Evolutionary conservation across 2,329 filamentous ascomycete genomes (phyloP), one percentile per base, ranked within the genome.

Genomic region (Ceratocystis alfenasii): DNA sequence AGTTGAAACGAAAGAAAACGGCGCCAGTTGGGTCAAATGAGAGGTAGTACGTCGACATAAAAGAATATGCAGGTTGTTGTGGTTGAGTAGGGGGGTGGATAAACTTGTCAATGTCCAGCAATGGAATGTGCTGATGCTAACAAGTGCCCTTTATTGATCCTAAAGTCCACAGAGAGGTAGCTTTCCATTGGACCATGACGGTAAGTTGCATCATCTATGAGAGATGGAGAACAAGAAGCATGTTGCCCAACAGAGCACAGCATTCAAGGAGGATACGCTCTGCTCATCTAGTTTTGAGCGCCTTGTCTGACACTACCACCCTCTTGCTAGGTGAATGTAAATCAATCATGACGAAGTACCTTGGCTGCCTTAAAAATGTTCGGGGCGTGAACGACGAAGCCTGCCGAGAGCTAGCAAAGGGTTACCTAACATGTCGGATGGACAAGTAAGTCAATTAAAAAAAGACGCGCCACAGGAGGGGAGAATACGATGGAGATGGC

Each of bases 101-200:
- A n/a, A n/a, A n/a, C n/a, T n/a, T n/a, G n/a, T n/a, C n/a, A n/a
- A n/a, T n/a, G n/a, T n/a, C n/a, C n/a, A n/a, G n/a, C n/a, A n/a
- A n/a, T 15, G 36, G 3, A 5, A 41, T 41, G 36, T 12, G 36
- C 12, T 3, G 12, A 46, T 36, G 28, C 63, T 57, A 45, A 33
- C 41, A 22, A 17, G 17, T 12, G 12, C 5, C 44, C 28, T 41
- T 41, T 7, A 53, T 41, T 60, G 30, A 41, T 60, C 50, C 28
- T 22, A 1, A 50, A 94, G 90, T 66, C 93, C 93, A 4, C 89
- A 96, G 75, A 86, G 92, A 71, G 93, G 93, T 66, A 95, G 90
- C 72, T 97, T 97, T 73, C 93, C 93, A n/a, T 84, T 97, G 66
- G 93, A 97, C 75, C 92, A 96, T 72, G 91, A 96, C 75, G 90